These are phyloP conservation scores for Candida berthetii DNA, from an alignment of 805 yeast species.

Conservation along the genomic window DNA sequence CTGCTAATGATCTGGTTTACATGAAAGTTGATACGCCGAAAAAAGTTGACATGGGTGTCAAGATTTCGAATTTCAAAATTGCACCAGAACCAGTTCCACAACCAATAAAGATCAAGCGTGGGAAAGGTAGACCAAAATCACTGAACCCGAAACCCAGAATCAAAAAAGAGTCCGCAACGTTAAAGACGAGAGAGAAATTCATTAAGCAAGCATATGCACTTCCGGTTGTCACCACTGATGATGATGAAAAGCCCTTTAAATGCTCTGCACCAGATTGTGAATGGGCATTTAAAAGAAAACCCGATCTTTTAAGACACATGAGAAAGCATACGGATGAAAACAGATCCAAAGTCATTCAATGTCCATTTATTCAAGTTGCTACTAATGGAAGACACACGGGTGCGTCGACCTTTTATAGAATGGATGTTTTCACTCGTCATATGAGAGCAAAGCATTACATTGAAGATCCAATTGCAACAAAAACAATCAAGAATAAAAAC, in stretches of 20 bases:
- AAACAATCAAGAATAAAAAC: slow-evolving; percentile 35
- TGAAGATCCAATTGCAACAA: slow-evolving; percentile 27
- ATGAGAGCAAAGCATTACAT: slow-evolving; percentile 63
- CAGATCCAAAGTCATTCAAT: slow-evolving; percentile 51
- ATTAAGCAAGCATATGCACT: too few species aligned
- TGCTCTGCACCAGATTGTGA: slow-evolving; percentile 39
- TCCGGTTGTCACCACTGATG: not conserved
- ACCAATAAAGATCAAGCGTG: too few species aligned
- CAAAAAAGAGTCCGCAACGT: not conserved
- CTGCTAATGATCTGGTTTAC: not conserved
- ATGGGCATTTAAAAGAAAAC: slow-evolving; percentile 67
- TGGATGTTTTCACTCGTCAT: slow-evolving; percentile 73
- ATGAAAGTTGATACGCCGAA: not conserved
- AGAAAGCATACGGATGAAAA: slow-evolving; percentile 40
- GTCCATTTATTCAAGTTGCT: slow-evolving; percentile 67
- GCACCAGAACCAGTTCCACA: too few species aligned
- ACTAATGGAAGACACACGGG: slow-evolving; percentile 71
- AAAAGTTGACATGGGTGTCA: not conserved
- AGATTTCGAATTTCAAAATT: too few species aligned
- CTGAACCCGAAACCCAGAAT: not conserved
- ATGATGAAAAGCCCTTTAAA: slow-evolving; percentile 21
- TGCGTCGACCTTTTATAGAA: slow-evolving; percentile 68
- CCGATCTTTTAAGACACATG: slow-evolving; percentile 63
- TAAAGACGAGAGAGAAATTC: too few species aligned
- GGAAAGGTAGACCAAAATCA: not conserved